Percentiles rank a stretch among this genome's conserved stretches.
Conservation (phyloP, 2,329 filamentous ascomycete genomes). For the Aspergillus fijiensis region DNA sequence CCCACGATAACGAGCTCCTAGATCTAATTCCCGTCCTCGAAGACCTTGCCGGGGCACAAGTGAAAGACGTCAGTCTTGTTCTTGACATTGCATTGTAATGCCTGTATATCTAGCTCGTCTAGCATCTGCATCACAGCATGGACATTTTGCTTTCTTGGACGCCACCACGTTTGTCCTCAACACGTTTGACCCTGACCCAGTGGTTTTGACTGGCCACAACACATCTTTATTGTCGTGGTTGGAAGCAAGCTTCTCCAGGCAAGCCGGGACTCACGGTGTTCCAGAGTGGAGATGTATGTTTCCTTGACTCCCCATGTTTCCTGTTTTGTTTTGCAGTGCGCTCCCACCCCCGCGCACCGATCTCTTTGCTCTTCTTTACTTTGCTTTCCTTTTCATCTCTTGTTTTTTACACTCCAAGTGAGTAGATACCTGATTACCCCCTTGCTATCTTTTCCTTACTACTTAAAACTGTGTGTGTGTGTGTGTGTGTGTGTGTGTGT, state of each 20-base stretch:
- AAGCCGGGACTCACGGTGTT: neutral
- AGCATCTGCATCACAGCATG: constrained; percentile 32
- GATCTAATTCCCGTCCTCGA: constrained; percentile 98
- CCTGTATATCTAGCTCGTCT: constrained; percentile 29
- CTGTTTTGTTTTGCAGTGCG: neutral
- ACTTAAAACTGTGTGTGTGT: constrained; percentile 20
- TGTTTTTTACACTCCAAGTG: constrained; percentile 26
- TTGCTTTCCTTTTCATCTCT: constrained; percentile 5
- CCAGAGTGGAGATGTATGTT: constrained; percentile 3
- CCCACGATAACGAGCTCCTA: constrained; percentile 96
- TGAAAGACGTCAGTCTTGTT: constrained; percentile 94
- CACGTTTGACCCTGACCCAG: constrained; percentile 8
- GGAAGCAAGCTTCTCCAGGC: neutral
- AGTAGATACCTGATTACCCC: constrained; percentile 25
- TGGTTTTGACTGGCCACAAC: neutral
- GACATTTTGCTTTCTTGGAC: constrained; percentile 13
- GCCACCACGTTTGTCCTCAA: constrained; percentile 13
- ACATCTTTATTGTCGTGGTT: neutral
- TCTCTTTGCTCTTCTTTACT: neutral
- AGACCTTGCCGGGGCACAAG: constrained; percentile 84
- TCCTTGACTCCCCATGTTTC: neutral
- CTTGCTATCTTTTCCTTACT: constrained; percentile 24
- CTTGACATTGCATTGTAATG: constrained; percentile 76
- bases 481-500: constrained; percentile 18
- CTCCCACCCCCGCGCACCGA: neutral